Conservation (phyloP, 2,329 filamentous ascomycete genomes). For the Aspergillus hortae region DNA sequence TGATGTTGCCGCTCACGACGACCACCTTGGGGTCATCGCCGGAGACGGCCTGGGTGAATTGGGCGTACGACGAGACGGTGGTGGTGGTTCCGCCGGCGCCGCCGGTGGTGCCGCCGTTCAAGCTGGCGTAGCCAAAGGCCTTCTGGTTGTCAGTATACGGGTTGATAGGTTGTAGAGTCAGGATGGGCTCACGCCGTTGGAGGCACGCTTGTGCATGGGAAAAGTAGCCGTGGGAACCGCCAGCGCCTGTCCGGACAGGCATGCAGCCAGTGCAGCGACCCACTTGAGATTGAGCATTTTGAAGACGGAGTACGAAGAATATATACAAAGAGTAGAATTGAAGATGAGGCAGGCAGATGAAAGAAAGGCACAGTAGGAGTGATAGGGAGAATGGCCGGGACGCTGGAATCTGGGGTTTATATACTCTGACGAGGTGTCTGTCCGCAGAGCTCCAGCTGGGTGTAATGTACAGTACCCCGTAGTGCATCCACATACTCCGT, state of each 20-base stretch:
- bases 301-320: constrained; percentile 3
- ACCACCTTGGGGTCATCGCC: constrained; percentile 47
- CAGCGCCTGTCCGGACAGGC: constrained; percentile 22
- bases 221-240: constrained; percentile 24
- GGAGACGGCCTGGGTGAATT: constrained; percentile 49
- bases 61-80: constrained; percentile 51
- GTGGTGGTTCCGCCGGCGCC: constrained; percentile 54
- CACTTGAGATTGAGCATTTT: constrained; percentile 24
- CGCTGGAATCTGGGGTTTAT: constrained; percentile 3
- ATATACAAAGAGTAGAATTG: constrained; percentile 2
- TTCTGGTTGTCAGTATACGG: constrained; percentile 7
- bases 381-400: not conserved
- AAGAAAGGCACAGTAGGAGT: constrained; percentile 1
- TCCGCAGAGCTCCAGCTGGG: no score
- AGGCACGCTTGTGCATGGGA: constrained; percentile 22
- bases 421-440: not conserved
- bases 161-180: no score
- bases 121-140: constrained; percentile 44
- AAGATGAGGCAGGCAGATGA: constrained; percentile 1
- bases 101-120: constrained; percentile 53
- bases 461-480: no score
- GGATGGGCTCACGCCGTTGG: constrained; percentile 18
- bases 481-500: no score
- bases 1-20: constrained; percentile 46
- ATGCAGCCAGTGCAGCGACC: constrained; percentile 19